phyloP scores from a whole-genome alignment of 257 asterid genomes.

The Craterostigma plantagineum region DNA sequence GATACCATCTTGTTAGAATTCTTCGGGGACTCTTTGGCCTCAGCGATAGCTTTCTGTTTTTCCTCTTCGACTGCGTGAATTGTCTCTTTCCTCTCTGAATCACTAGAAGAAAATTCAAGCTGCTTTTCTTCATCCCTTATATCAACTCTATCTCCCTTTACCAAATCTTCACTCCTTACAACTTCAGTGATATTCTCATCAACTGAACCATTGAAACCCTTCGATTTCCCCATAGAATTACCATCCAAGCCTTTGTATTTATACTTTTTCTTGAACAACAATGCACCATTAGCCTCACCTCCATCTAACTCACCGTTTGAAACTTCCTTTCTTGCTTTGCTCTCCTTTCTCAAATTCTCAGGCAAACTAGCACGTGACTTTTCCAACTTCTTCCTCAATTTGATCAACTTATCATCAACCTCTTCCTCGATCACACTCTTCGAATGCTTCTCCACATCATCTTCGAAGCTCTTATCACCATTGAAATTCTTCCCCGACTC shows the following conservation, averaged over 20 bases:
- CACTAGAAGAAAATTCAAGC: constrained; percentile 10
- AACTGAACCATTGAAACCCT: constrained; percentile 37
- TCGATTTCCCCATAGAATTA: constrained; percentile 34
- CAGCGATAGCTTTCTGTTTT: constrained; percentile 10
- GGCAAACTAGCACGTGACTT: constrained; percentile 17
- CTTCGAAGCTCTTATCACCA: no score
- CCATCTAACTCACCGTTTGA: constrained; percentile 9
- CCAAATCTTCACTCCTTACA: no score
- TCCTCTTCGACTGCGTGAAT: constrained; percentile 13
- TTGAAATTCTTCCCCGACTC: constrained; percentile 20
- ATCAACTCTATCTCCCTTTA: no score
- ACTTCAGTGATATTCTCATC: no score
- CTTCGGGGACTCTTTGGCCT: constrained; percentile 5
- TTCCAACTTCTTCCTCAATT: constrained; percentile 34
- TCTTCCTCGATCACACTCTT: constrained; percentile 56
- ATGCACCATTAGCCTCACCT: constrained; percentile 18
- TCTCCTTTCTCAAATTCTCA: no score
- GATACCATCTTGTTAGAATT: constrained; percentile 12
- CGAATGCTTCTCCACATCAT: constrained; percentile 14
- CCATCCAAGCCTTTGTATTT: constrained; percentile 27
- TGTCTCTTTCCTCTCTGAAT: constrained; percentile 9
- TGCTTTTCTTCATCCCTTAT: constrained; percentile 12
- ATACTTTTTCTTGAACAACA: constrained; percentile 48
- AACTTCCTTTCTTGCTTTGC: no score
- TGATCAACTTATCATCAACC: constrained; percentile 31